phyloP scores from a whole-genome alignment of 2,329 filamentous ascomycete genomes.

The Alternaria arbusti region DNA sequence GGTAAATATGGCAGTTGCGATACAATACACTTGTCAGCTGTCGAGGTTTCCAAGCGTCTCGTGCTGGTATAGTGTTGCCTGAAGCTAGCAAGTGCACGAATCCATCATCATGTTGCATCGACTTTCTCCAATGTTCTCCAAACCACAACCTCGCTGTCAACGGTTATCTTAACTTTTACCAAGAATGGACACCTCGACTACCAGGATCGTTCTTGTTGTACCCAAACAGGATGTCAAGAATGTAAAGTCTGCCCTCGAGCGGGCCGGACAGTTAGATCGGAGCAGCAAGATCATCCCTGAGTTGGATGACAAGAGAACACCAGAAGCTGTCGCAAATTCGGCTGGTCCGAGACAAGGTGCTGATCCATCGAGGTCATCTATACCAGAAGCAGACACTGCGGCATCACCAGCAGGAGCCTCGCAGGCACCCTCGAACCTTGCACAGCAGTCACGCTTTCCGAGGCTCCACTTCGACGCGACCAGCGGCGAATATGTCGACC shows the following conservation, averaged over 20 bases:
- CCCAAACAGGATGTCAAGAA: conserved; percentile 45
- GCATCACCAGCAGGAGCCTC: neutral
- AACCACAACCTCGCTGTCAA: neutral
- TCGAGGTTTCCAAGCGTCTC: neutral
- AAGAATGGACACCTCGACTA: neutral
- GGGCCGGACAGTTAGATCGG: conserved; percentile 32
- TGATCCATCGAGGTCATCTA: neutral
- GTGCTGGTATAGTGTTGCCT: neutral
- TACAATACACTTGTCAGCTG: neutral
- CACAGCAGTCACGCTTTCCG: neutral
- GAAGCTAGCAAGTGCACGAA: neutral
- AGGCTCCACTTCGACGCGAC: neutral
- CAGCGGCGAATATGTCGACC: neutral
- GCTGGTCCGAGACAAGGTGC: neutral
- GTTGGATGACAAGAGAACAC: neutral
- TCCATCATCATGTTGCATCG: neutral
- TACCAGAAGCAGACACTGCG: neutral
- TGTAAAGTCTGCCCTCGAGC: conserved; percentile 49
- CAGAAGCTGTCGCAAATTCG: fast-evolving
- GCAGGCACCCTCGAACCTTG: neutral
- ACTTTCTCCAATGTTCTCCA: neutral
- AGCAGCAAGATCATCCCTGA: conserved; percentile 35
- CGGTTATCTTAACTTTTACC: neutral
- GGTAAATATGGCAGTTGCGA: neutral
- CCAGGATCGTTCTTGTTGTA: conserved; percentile 31